Base-by-base conservation (phyloP, 106 monocot genomes). In the Dendrobium chrysotoxum region DNA sequence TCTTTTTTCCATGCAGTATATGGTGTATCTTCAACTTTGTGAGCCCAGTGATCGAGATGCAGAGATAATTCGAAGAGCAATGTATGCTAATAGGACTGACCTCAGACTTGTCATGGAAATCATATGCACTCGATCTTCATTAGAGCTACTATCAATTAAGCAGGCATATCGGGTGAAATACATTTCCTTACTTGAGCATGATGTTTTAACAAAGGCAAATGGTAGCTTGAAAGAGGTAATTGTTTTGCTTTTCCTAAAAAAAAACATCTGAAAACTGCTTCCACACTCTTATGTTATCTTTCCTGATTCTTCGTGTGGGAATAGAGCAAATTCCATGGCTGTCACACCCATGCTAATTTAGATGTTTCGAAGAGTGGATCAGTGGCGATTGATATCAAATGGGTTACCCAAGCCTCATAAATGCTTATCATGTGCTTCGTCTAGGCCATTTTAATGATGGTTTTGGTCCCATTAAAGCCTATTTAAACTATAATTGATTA, bases 61-160 rank as follows among this genome's bases (percentile, higher is more conserved):
- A 18, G 79, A 80, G 28, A 76, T 89, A 11, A 73, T 82, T 17
- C 86, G 84, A 65, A 47, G 54, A 79, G 72, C 89, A 65, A 71
- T 89, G 23, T 84, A 79, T 35, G 68, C 75, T 38, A 64, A 21
- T 7, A 70, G 12, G 11, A 20, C 82, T 20, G 82, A 84, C 39
- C 23, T 16, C 23, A 39, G 77, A 21, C 79, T n/a, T 45, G 40
- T 89, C 17, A 84, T 54, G 26, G 89, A 89, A 54, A 77, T 84
- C 72, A 79, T 89, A 2, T 89, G 89, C 76, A 84, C 89, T 45
- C 84, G 89, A 17, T 46, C 89, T 77, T 86, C 84, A 1, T 79
- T 53, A 13, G 84, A 84, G 72, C 79, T 89, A 41, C 11, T 25
- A 17, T 75, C 61, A 16, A 25, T 72, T 39, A 89, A 81, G 73